phyloP scores from a whole-genome alignment of 2,329 filamentous ascomycete species.

The Pestalotiopsis sp. region DNA sequence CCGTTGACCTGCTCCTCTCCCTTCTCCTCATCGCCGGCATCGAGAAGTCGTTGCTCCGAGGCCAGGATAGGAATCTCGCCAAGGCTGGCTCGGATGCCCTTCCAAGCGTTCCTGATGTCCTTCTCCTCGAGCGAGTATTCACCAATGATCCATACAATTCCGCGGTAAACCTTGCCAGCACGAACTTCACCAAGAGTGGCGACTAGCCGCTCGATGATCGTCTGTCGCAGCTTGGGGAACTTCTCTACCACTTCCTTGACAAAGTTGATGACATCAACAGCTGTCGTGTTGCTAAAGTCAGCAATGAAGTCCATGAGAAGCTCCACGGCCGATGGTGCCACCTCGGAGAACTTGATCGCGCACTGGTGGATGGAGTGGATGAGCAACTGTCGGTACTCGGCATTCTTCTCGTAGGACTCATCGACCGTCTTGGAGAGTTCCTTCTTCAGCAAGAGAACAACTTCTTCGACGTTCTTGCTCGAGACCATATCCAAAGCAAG shows the following conservation, averaged over 20 bases:
- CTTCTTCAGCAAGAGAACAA: constrained; percentile 94
- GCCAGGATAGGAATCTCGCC: constrained; percentile 97
- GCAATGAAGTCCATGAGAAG: constrained; percentile 98
- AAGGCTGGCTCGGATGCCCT: constrained; percentile 87
- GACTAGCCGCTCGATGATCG: constrained; percentile 87
- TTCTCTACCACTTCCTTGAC: constrained; percentile 99
- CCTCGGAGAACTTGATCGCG: constrained; percentile 98
- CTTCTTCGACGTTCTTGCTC: constrained; percentile 98
- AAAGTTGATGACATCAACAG: constrained; percentile 96
- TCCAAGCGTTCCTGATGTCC: constrained; percentile 96
- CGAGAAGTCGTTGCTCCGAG: constrained; percentile 88
- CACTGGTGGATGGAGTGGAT: constrained; percentile 98
- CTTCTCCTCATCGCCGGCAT: constrained; percentile 76
- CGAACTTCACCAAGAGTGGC: constrained; percentile 90
- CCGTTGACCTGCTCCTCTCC: constrained; percentile 75
- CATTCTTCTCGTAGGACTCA: constrained; percentile 98
- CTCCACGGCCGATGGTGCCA: constrained; percentile 94
- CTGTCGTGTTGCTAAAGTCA: constrained; percentile 96
- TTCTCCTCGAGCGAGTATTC: constrained; percentile 94
- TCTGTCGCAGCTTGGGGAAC: constrained; percentile 85
- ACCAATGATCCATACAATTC: constrained; percentile 95
- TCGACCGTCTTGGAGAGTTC: constrained; percentile 97
- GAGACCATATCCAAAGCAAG: constrained; percentile 98
- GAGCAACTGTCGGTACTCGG: constrained; percentile 89
- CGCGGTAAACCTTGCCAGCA: constrained; percentile 95